A percentile compares a stretch with the other conserved stretches of the same genome.
Evolutionary conservation across 202 grass and related monocot genomes (phyloP).

Genomic region (Panicum virgatum): DNA sequence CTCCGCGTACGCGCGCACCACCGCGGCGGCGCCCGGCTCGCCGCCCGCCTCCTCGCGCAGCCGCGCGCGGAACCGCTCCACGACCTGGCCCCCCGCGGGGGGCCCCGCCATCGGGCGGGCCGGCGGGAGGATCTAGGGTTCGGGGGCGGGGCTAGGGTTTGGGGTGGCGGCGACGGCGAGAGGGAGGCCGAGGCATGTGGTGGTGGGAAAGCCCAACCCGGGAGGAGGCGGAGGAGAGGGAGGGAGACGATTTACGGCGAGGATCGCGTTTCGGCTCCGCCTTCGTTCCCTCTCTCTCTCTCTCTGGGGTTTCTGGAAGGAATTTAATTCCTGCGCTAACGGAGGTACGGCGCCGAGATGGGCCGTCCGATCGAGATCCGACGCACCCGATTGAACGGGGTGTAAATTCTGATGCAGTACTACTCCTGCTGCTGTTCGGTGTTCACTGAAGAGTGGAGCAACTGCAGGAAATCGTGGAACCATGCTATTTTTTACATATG

Average conservation of each 20-base stretch:
- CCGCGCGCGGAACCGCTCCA: conserved; percentile 57
- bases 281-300: not conserved
- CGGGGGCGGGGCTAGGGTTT: conserved; percentile 53
- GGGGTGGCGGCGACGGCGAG: conserved; percentile 40
- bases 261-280: not conserved
- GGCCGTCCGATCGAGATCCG: conserved; percentile 10
- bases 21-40: conserved; percentile 28
- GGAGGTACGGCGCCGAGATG: not conserved
- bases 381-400: not conserved
- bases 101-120: conserved; percentile 47
- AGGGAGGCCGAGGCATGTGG: conserved; percentile 29
- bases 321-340: conserved; percentile 14
- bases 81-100: conserved; percentile 37
- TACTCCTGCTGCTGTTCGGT: too few species aligned
- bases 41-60: conserved; percentile 62
- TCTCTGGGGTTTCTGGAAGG: not conserved
- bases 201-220: not conserved
- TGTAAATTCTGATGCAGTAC: not conserved
- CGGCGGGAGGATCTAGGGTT: conserved; percentile 40
- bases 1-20: conserved; percentile 71
- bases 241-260: conserved; percentile 27
- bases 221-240: not conserved
- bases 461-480: too few species aligned
- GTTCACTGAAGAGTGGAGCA: not conserved
- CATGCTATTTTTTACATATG: too few species aligned